phyloP scores from a whole-genome alignment of 2,329 filamentous ascomycete species.

The Nemania sp. region DNA sequence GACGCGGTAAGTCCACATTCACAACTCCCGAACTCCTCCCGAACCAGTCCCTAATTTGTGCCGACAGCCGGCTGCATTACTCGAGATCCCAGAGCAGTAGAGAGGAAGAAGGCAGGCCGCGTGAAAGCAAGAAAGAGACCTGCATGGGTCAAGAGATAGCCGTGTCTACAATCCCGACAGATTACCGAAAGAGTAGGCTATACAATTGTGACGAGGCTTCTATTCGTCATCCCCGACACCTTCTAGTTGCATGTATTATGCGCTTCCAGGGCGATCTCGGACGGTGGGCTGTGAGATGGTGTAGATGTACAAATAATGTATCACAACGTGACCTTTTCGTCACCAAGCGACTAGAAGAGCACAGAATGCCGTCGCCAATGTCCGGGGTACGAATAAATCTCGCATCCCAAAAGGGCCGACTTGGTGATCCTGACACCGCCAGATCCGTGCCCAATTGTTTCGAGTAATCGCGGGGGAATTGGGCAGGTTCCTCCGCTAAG shows the following conservation, averaged over 20 bases:
- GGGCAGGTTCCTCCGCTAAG: constrained; percentile 1
- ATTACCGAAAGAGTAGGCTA: constrained; percentile 5
- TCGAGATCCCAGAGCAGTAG: constrained; percentile 86
- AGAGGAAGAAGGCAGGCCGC: constrained; percentile 97
- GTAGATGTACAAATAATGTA: constrained; percentile 35
- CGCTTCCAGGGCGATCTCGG: constrained; percentile 12
- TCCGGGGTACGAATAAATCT: neutral
- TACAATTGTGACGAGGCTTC: constrained; percentile 11
- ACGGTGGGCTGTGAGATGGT: constrained; percentile 14
- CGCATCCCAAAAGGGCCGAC: constrained; percentile 5
- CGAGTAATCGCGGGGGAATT: constrained; percentile 14
- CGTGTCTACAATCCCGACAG: neutral
- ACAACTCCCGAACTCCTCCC: constrained; percentile 12
- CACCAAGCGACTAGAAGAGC: constrained; percentile 5
- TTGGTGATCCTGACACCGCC: constrained; percentile 1
- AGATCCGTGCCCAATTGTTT: constrained; percentile 12
- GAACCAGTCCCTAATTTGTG: constrained; percentile 47
- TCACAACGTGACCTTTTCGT: constrained; percentile 30
- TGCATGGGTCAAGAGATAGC: constrained; percentile 89
- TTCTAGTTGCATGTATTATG: constrained; percentile 4
- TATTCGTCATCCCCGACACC: neutral
- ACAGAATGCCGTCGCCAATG: neutral
- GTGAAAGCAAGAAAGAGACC: constrained; percentile 98
- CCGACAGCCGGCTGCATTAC: constrained; percentile 83
- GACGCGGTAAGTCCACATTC: constrained; percentile 71